Evolutionary conservation across 1,284 basidiomycete genomes (phyloP), one percentile per base, ranked within the genome.

Genomic region (Mycena sp.): DNA sequence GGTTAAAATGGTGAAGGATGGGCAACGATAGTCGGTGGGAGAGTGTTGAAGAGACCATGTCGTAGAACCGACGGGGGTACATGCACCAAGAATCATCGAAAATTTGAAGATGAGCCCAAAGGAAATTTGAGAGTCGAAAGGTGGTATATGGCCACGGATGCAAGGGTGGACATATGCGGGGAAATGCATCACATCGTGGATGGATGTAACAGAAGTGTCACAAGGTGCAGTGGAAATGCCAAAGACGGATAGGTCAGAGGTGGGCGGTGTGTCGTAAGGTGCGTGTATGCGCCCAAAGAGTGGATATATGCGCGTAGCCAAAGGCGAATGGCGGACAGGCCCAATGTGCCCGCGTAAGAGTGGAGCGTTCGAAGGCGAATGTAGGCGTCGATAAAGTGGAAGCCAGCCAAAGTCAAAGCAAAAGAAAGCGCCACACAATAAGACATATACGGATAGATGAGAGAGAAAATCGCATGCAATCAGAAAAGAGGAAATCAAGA

Each of bases 381-480:
- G 40, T 52, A 52, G 38, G 38, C 37, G 37, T 16, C 23, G 17
- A n/a, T 7, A 35, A 35, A 7, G 32, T 35, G 9, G 14, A 35
- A 35, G 32, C 7, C 7, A 14, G 32, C 14, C 32, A 14, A 35
- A 7, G 14, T 35, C 21, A 35, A 59, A 49, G 41, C 40, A 60
- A 48, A 30, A 25, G 30, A 62, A 40, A 21, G 38, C 21, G 58
- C 63, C 63, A 60, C 58, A 54, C 17, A 48, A 41, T 35, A 9
- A n/a, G n/a, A n/a, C n/a, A n/a, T n/a, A n/a, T n/a, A n/a, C n/a
- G n/a, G 58, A 58, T 53, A 53, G 30, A 54, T 57, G 71, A 64
- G 68, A 59, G 32, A 71, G 38, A 62, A 69, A 67, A 59, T 68
- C 64, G 65, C 60, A 75, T 72, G 70, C 60, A 29, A 51, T 54